Evolutionary conservation across 139 green algal genomes (phyloP).

Genomic region (Yamagishiella unicocca): DNA sequence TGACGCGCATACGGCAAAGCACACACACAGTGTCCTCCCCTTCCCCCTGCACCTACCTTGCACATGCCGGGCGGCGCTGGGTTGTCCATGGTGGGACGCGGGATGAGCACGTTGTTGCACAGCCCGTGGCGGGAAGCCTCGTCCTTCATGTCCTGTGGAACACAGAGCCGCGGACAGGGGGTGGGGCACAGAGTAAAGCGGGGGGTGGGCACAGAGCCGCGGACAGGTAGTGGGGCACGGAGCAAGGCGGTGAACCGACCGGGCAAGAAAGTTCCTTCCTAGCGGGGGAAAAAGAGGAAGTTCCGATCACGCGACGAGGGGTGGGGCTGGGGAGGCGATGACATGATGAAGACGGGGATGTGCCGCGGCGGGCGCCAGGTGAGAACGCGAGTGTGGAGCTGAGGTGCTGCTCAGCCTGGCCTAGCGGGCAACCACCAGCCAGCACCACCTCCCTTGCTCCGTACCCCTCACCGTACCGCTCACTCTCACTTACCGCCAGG

Average conservation of each 20-base stretch:
- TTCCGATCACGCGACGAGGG: too few relatives aligned
- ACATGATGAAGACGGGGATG: not conserved
- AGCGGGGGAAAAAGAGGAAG: too few relatives aligned
- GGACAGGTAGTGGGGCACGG: not conserved
- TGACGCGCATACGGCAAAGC: too few relatives aligned
- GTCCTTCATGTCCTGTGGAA: constrained; percentile 66
- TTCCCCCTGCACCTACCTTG: constrained; percentile 66
- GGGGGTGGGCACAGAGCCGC: too few relatives aligned
- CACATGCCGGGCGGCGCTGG: constrained; percentile 74
- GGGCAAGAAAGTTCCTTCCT: too few relatives aligned
- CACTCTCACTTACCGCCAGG: constrained; percentile 81
- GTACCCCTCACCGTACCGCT: too few relatives aligned
- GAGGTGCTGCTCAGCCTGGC: too few relatives aligned
- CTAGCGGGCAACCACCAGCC: too few relatives aligned
- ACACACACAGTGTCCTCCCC: too few relatives aligned
- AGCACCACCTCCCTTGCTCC: too few relatives aligned
- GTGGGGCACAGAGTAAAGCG: not conserved
- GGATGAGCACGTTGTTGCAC: constrained; percentile 77
- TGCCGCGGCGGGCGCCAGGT: not conserved
- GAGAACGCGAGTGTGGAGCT: not conserved
- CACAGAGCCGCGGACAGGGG: not conserved
- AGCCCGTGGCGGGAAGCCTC: constrained; percentile 71
- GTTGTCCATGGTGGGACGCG: constrained; percentile 66
- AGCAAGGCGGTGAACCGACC: too few relatives aligned
- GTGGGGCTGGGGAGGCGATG: too few relatives aligned